Percentiles rank a stretch among this genome's conserved stretches.
Evolutionary conservation across 2,329 filamentous ascomycete genomes (phyloP).

Genomic region (Calonectria ilicicola): DNA sequence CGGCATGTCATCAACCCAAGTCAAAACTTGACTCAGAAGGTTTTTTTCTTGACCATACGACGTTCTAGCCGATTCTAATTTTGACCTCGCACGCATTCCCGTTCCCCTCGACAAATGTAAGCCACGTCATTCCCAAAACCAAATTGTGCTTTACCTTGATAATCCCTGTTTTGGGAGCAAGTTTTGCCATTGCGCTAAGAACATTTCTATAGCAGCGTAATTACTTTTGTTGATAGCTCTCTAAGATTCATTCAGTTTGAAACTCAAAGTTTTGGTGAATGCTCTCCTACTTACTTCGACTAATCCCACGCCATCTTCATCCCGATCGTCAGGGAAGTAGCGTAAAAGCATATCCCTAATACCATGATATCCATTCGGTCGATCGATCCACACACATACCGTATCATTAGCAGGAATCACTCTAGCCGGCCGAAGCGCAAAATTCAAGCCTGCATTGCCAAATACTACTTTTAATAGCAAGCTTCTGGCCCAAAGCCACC

Average conservation of each 20-base stretch:
- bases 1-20: not conserved
- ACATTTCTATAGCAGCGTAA: not conserved
- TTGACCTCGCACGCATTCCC: not conserved
- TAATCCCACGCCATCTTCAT: not conserved
- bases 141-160: not conserved
- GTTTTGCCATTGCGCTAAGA: not conserved
- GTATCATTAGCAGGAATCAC: not conserved
- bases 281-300: not conserved
- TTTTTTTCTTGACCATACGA: not conserved
- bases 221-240: accelerated
- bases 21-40: not conserved
- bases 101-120: not conserved
- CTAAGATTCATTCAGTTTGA: not conserved
- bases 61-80: too few species aligned
- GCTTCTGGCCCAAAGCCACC: not conserved
- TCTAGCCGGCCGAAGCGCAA: not conserved
- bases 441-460: not conserved
- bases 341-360: too few species aligned
- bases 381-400: not conserved
- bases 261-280: not conserved
- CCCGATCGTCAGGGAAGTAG: not conserved
- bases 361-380: not conserved
- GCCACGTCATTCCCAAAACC: too few species aligned
- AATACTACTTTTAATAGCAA: not conserved
- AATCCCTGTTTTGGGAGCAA: not conserved